Percentiles rank a stretch among this genome's conserved stretches.
Conservation (phyloP, 192 early-diverging fungal species). For the Coemansia sp. region DNA sequence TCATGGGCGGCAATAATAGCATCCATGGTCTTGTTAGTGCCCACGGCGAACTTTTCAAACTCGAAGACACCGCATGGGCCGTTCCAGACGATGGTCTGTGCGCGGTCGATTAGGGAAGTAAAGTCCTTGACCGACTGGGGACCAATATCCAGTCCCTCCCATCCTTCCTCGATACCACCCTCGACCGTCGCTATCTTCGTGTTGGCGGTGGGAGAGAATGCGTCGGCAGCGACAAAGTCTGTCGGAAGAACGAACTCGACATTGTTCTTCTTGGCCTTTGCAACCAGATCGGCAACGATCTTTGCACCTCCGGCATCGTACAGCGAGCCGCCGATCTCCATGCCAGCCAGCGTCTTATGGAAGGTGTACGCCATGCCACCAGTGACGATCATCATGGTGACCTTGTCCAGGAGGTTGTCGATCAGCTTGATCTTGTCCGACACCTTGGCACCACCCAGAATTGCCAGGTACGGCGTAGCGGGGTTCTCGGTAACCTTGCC, state of each 20-base stretch:
- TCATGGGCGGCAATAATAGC: conserved; percentile 83
- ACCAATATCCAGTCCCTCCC: conserved; percentile 93
- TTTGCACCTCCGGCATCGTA: conserved; percentile 86
- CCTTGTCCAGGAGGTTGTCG: conserved; percentile 97
- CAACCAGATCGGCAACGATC: conserved; percentile 78
- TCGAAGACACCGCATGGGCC: conserved; percentile 98
- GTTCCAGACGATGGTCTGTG: conserved; percentile 99
- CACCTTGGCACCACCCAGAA: conserved; percentile 97
- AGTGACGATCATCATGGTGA: conserved; percentile 77
- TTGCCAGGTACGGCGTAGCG: conserved; percentile 91
- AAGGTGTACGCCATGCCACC: conserved; percentile 99
- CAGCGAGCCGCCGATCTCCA: conserved; percentile 91
- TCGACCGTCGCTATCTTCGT: conserved; percentile 83
- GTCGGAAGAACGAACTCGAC: conserved; percentile 88
- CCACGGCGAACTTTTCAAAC: conserved; percentile 87
- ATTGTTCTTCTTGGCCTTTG: conserved; percentile 87
- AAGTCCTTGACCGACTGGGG: conserved; percentile 76
- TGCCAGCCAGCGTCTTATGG: conserved; percentile 83
- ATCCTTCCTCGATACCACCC: conserved; percentile 84
- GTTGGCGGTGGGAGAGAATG: conserved; percentile 81
- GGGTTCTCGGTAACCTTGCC: conserved; percentile 94
- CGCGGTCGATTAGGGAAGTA: conserved; percentile 60
- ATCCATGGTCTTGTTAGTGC: conserved; percentile 83
- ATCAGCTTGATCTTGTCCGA: conserved; percentile 99
- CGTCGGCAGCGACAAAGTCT: conserved; percentile 89